These are phyloP conservation scores for Starmerella lactis-condensi DNA, from an alignment of 805 yeast genomes.

Conservation along the genomic window DNA sequence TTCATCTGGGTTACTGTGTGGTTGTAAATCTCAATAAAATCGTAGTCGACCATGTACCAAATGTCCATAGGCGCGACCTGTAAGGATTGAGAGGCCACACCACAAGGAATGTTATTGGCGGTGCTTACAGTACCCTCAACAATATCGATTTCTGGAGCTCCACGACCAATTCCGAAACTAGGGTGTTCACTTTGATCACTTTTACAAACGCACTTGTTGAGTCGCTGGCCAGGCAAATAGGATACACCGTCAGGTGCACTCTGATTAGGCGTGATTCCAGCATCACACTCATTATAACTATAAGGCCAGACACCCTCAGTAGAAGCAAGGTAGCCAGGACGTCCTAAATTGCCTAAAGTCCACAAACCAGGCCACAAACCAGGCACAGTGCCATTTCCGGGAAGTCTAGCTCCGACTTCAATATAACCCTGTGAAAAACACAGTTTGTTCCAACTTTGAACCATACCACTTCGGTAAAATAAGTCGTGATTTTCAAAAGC, in stretches of 20 bases:
- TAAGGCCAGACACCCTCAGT: slow-evolving; percentile 95
- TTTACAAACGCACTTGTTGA: slow-evolving; percentile 56
- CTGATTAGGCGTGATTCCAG: slow-evolving; percentile 89
- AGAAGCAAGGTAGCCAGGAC: slow-evolving; percentile 76
- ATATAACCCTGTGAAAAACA: slow-evolving; percentile 73
- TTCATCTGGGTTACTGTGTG: slow-evolving; percentile 57
- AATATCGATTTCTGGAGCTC: slow-evolving; percentile 90
- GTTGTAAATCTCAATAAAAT: slow-evolving; percentile 57
- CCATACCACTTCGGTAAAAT: slow-evolving; percentile 75
- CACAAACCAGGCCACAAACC: slow-evolving; percentile 96
- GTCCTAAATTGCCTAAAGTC: slow-evolving; percentile 82
- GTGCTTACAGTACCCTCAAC: slow-evolving; percentile 54
- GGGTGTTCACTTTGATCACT: slow-evolving; percentile 63
- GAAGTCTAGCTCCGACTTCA: slow-evolving; percentile 60
- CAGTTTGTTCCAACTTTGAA: slow-evolving; percentile 79
- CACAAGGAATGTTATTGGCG: slow-evolving; percentile 20
- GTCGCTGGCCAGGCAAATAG: slow-evolving; percentile 66
- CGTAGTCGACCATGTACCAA: slow-evolving; percentile 85
- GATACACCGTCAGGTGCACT: slow-evolving; percentile 78
- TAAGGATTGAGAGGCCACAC: slow-evolving; percentile 66
- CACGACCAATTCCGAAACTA: slow-evolving; percentile 70
- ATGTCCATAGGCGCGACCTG: slow-evolving; percentile 89
- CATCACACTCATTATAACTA: slow-evolving; percentile 70
- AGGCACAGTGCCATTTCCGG: slow-evolving; percentile 55
- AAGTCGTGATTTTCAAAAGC: slow-evolving; percentile 64